Evolutionary conservation across 2,329 filamentous ascomycete species (phyloP).

Genomic region (Apiospora sp.): DNA sequence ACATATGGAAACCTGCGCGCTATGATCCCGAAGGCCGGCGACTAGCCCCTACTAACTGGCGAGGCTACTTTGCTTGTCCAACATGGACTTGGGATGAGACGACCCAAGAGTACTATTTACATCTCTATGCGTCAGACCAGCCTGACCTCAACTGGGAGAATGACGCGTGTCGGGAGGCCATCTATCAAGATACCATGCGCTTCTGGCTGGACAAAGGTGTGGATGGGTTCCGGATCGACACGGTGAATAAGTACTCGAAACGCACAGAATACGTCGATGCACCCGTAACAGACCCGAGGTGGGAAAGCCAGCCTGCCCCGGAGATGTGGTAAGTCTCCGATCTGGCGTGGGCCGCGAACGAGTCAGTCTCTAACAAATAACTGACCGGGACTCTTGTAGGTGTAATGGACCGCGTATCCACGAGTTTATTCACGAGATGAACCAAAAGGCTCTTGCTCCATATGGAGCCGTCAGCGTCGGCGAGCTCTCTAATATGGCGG

Average conservation of each 20-base stretch:
- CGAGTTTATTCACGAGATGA: conserved; percentile 69
- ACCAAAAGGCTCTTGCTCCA: conserved; percentile 56
- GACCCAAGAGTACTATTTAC: conserved; percentile 62
- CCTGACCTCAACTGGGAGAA: conserved; percentile 84
- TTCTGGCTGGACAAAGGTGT: conserved; percentile 79
- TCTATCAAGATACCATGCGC: conserved; percentile 70
- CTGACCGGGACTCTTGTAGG: background rate
- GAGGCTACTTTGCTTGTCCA: conserved; percentile 53
- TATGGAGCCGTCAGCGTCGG: conserved; percentile 70
- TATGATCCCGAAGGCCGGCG: conserved; percentile 61
- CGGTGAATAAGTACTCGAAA: conserved; percentile 74
- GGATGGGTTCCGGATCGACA: conserved; percentile 72
- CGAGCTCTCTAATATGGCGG: conserved; percentile 65
- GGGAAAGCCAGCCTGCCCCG: conserved; percentile 51
- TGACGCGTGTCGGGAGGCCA: conserved; percentile 68
- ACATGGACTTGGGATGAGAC: conserved; percentile 62
- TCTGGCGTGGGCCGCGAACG: background rate
- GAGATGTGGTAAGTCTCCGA: conserved; percentile 51
- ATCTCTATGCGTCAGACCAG: conserved; percentile 73
- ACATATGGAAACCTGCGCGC: conserved; percentile 69
- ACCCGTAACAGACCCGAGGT: conserved; percentile 50
- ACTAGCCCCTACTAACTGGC: conserved; percentile 67
- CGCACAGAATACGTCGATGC: conserved; percentile 63
- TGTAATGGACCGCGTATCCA: conserved; percentile 67
- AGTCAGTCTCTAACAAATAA: background rate